A percentile compares a stretch with the other conserved stretches of the same genome.
phyloP scores from a whole-genome alignment of 495 filamentous ascomycete species.

The Chaetomium fimeti region DNA sequence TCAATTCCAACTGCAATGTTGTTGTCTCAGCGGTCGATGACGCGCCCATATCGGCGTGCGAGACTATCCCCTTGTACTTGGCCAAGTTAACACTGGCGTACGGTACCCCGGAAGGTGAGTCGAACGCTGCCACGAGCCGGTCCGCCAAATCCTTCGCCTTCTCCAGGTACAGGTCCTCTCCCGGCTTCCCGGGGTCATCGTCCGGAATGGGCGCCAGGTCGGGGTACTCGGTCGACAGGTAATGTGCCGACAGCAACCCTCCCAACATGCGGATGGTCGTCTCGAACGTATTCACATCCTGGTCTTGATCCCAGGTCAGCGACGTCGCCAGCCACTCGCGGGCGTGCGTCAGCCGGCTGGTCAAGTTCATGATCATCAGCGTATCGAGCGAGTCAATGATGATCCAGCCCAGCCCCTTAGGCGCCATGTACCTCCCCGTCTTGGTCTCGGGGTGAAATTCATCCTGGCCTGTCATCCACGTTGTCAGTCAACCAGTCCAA shows the following conservation, averaged over 20 bases:
- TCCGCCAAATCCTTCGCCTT: constrained; percentile 93
- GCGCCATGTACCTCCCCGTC: constrained; percentile 75
- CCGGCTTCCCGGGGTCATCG: constrained; percentile 63
- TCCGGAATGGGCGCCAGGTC: constrained; percentile 62
- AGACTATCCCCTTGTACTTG: constrained; percentile 66
- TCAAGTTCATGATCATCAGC: constrained; percentile 97
- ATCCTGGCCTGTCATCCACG: constrained; percentile 63
- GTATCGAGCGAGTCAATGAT: constrained; percentile 96
- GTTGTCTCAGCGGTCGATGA: constrained; percentile 93
- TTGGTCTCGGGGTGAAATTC: constrained; percentile 81
- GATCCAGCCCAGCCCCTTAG: constrained; percentile 89
- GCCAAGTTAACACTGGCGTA: constrained; percentile 88
- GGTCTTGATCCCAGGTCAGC: constrained; percentile 82
- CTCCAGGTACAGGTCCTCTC: constrained; percentile 91
- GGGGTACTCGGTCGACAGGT: constrained; percentile 74
- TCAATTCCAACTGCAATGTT: constrained; percentile 92
- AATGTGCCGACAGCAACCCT: constrained; percentile 90
- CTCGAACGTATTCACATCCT: constrained; percentile 97
- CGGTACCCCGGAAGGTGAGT: constrained; percentile 80
- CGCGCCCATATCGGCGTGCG: constrained; percentile 83
- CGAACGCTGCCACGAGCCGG: constrained; percentile 80
- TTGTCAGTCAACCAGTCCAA: not conserved
- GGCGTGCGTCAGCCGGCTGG: constrained; percentile 77
- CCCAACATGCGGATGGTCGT: constrained; percentile 98
- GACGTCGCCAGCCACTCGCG: constrained; percentile 85